phyloP scores from a whole-genome alignment of 1,284 basidiomycete species.

The Schizopora paradoxa region DNA sequence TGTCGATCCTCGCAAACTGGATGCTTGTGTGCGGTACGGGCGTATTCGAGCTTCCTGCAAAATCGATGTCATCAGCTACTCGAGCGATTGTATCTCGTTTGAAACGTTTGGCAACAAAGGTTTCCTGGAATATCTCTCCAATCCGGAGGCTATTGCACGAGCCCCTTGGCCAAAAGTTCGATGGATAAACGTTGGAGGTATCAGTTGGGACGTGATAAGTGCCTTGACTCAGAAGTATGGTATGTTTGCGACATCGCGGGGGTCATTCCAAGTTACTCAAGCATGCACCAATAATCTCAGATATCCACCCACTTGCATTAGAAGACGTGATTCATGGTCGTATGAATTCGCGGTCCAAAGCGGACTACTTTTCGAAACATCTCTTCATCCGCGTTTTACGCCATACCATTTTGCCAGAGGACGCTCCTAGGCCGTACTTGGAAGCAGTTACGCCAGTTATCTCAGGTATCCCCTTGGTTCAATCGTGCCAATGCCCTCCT shows the following conservation, averaged over 20 bases:
- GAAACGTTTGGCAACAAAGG: conserved; percentile 50
- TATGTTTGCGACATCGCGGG: conserved; percentile 27
- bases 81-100: conserved; percentile 43
- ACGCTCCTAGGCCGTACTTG: conserved; percentile 23
- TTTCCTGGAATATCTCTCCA: conserved; percentile 46
- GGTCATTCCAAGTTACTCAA: neutral
- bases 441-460: conserved; percentile 18
- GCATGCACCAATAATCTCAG: conserved; percentile 28
- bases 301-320: conserved; percentile 63
- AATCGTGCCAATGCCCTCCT: no score
- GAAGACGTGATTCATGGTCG: conserved; percentile 61
- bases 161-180: conserved; percentile 57
- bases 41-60: conserved; percentile 50
- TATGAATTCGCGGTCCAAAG: conserved; percentile 51
- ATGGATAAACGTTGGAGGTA: conserved; percentile 67
- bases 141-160: conserved; percentile 33
- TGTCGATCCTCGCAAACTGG: conserved; percentile 49
- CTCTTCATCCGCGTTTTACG: conserved; percentile 62
- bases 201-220: conserved; percentile 70
- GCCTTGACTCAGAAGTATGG: conserved; percentile 58
- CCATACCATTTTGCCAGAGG: conserved; percentile 42
- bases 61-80: conserved; percentile 62
- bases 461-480: conserved; percentile 28
- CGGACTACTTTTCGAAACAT: conserved; percentile 62
- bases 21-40: conserved; percentile 44